phyloP scores from a whole-genome alignment of 2,329 filamentous ascomycete genomes.

The Fusarium paranaense region DNA sequence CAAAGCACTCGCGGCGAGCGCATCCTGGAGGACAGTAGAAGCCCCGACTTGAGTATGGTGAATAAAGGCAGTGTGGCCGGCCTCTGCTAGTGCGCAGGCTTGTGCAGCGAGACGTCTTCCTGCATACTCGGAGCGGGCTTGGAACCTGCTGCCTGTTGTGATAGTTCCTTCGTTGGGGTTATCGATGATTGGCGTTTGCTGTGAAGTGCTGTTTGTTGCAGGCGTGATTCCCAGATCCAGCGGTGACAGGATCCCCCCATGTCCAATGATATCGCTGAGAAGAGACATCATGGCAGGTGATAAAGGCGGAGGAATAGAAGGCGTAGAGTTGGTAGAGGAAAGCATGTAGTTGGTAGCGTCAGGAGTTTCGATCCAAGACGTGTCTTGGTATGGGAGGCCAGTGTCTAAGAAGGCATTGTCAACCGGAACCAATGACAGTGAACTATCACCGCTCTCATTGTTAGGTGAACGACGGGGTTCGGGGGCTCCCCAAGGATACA shows the following conservation, averaged over 20 bases:
- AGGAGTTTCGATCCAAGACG: background rate
- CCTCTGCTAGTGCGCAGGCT: conserved; percentile 4
- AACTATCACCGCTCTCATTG: background rate
- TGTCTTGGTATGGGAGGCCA: background rate
- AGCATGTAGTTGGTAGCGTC: background rate
- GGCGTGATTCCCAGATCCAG: background rate
- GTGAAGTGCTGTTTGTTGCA: background rate
- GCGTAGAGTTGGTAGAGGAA: background rate
- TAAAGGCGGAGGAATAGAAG: background rate
- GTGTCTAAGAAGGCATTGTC: background rate
- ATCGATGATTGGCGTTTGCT: background rate
- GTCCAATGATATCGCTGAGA: background rate
- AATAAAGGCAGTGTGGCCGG: conserved; percentile 11
- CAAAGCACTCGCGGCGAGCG: conserved; percentile 5
- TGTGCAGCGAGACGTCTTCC: conserved; percentile 4
- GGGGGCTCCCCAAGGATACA: conserved; percentile 9
- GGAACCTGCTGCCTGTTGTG: conserved; percentile 5
- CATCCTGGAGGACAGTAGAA: conserved; percentile 7
- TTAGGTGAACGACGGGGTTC: background rate
- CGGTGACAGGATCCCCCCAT: background rate
- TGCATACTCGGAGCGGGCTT: conserved; percentile 13
- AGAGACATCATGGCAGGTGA: conserved; percentile 10
- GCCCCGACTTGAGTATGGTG: conserved; percentile 8
- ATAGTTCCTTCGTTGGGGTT: background rate
- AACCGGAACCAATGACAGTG: background rate